Evolutionary conservation across 2,329 filamentous ascomycete genomes (phyloP).

Genomic region (Ambrosiella beaveri): DNA sequence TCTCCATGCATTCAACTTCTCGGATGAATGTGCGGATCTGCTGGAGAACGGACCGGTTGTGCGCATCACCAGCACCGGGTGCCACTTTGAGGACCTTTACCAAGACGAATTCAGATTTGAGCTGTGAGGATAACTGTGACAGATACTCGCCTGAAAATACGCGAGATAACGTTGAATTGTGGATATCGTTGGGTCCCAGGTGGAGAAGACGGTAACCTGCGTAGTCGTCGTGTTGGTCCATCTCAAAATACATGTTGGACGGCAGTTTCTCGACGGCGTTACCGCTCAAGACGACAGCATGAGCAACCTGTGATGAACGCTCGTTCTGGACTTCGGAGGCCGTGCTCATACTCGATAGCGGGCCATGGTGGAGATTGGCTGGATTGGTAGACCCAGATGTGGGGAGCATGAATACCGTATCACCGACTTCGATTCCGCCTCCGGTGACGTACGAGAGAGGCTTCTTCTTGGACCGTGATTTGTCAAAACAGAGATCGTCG

Average conservation of each 20-base stretch:
- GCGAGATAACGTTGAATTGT: background rate
- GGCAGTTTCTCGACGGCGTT: background rate
- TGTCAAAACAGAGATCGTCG: background rate
- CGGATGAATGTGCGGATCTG: constrained; percentile 44
- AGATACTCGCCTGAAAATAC: background rate
- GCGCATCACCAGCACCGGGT: background rate
- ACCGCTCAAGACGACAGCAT: background rate
- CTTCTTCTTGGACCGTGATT: background rate
- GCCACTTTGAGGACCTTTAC: constrained; percentile 3
- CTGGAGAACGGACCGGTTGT: constrained; percentile 23
- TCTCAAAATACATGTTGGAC: background rate
- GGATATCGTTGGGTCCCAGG: background rate
- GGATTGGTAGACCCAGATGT: background rate
- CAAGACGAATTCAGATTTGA: background rate
- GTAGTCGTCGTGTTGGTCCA: background rate
- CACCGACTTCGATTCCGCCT: background rate
- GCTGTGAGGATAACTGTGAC: background rate
- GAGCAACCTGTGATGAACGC: background rate
- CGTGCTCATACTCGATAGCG: background rate
- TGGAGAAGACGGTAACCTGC: constrained; percentile 3
- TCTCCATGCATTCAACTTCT: constrained; percentile 38
- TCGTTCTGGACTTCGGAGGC: background rate
- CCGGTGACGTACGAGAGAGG: background rate
- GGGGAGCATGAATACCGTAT: background rate
- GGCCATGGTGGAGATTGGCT: background rate